phyloP scores from a whole-genome alignment of 1,284 basidiomycete genomes.

The Rhodotorula sp. region DNA sequence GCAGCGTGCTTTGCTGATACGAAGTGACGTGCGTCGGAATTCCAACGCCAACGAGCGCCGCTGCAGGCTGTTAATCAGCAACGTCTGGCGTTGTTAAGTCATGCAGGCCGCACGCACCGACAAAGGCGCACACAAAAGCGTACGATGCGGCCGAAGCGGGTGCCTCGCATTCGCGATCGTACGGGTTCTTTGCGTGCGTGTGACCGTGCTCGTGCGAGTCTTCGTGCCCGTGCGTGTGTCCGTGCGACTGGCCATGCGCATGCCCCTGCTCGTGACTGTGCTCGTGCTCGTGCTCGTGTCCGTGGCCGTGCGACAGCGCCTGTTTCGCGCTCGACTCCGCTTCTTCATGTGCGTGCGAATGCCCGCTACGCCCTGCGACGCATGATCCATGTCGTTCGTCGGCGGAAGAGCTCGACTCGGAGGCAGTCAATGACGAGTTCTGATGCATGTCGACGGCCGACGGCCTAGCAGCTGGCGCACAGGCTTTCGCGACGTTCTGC shows the following conservation, averaged over 20 bases:
- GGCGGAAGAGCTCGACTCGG: no score
- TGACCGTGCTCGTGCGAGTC: slow-evolving; percentile 1
- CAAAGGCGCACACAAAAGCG: slow-evolving; percentile 9
- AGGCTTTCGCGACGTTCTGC: no score
- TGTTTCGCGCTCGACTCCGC: no score
- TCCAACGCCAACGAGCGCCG: slow-evolving; percentile 10
- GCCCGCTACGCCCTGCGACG: no score
- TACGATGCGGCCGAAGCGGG: slow-evolving; percentile 12
- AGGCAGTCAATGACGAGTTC: no score
- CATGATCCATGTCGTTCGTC: no score
- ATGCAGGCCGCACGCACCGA: slow-evolving; percentile 1
- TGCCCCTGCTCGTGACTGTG: slow-evolving; percentile 4
- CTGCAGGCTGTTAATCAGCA: neutral
- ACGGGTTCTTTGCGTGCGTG: slow-evolving; percentile 16
- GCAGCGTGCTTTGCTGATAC: no score
- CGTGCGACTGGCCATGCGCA: neutral
- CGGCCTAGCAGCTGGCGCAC: no score
- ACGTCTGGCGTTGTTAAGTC: neutral
- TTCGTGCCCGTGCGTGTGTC: neutral
- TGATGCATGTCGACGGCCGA: no score
- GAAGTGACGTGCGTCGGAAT: slow-evolving; percentile 16
- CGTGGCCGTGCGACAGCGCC: no score
- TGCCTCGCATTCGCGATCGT: slow-evolving; percentile 9
- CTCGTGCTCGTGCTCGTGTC: no score
- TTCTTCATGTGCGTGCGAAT: no score